phyloP scores from a whole-genome alignment of 129 eudicot genomes.

The Pulicaria dysenterica region DNA sequence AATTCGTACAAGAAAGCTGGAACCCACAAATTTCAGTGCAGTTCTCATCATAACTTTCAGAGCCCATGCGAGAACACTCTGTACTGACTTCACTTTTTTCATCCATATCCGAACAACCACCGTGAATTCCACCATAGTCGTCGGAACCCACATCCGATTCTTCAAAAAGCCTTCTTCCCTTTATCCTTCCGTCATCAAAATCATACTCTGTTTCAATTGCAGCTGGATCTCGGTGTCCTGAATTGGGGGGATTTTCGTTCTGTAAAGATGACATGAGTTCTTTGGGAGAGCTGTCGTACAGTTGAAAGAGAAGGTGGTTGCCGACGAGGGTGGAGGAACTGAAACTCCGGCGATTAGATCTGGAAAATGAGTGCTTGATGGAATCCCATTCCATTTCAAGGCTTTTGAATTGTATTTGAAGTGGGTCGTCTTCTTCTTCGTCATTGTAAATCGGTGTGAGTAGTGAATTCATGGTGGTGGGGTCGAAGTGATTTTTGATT shows the following conservation, averaged over 20 bases:
- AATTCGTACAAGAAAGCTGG: background rate
- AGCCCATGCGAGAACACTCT: slow-evolving; percentile 19
- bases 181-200: slow-evolving; percentile 37
- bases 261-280: slow-evolving; percentile 45
- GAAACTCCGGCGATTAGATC: slow-evolving; percentile 17
- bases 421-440: slow-evolving; percentile 27
- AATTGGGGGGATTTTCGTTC: slow-evolving; percentile 25
- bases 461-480: slow-evolving; percentile 17
- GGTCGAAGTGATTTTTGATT: slow-evolving; percentile 12
- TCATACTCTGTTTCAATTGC: slow-evolving; percentile 35
- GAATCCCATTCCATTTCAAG: slow-evolving; percentile 41
- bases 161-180: slow-evolving; percentile 45
- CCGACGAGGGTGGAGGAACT: background rate
- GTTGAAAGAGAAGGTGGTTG: background rate
- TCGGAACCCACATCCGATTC: slow-evolving; percentile 21
- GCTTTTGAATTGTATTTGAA: slow-evolving; percentile 23
- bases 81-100: slow-evolving; percentile 29
- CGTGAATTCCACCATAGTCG: background rate
- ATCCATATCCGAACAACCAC: slow-evolving; percentile 28
- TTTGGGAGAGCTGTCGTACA: slow-evolving; percentile 42
- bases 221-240: slow-evolving; percentile 30
- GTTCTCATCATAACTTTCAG: slow-evolving; percentile 5
- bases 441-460: background rate
- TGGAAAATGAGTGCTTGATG: slow-evolving; percentile 33
- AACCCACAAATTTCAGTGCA: background rate